Base-by-base conservation (phyloP, 2,329 filamentous ascomycete genomes). In the Monosporascus cannonballus region DNA sequence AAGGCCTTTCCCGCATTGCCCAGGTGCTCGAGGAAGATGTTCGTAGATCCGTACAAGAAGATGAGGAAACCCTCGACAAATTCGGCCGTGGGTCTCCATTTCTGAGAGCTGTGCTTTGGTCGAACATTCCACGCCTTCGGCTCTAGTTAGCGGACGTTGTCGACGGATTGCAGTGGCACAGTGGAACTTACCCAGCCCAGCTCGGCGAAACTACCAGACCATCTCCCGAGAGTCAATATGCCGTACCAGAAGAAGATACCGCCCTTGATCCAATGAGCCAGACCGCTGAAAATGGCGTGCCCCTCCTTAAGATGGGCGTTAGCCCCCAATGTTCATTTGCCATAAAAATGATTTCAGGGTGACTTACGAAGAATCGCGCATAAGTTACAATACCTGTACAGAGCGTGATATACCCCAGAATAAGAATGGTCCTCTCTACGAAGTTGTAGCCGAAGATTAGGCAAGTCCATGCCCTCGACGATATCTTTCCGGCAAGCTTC, bases 241-340 rank as follows among this genome's bases (percentile, higher is more conserved):
- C 93, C 93, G 57, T 95, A 89, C 85, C 90, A 94, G 73, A 96
- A 90, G 76, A 97, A 97, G 51, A 97, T 87, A 3, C 89, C 89
- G 46, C 93, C 93, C 69, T 97, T 97, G 69, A 96, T 85, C 74
- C 90, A 96, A 67, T 97, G 93, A 7, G 93, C 93, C 42, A 96
- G 77, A 2, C 93, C 90, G 60, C 85, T 92, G 75, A 93, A 95
- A 53, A 96, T 75, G 3, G 76, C 76, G 22, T 69, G 69, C 5
- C 81, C 86, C 67, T 87, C 85, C 87, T 91, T 59, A 34, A 54
- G 61, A 54, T 56, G 56, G 49, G 47, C 45, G 52, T 54, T 44
- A 55, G 56, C 9, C 22, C 34, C 47, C 37, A 36, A 34, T 22
- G 46, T 50, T 45, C 34, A 22, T 25, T 30, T 42, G 37, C 49